Conservation (phyloP, 108 stramenopile species). For the Fistulifera solaris region DNA sequence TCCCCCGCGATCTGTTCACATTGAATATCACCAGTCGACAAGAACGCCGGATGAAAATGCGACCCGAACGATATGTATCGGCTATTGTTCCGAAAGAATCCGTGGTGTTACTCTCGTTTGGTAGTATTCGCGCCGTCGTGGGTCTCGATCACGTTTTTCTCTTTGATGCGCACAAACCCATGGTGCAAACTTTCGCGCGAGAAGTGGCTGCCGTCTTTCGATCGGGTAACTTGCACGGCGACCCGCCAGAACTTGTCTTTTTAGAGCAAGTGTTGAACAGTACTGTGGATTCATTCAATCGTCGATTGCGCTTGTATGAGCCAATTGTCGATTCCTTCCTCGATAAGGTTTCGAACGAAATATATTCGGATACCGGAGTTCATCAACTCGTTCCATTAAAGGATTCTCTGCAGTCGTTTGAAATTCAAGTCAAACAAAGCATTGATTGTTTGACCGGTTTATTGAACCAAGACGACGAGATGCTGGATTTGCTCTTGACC, state of each 20-base stretch:
- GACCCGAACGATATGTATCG: constrained; percentile 30
- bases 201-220: constrained; percentile 24
- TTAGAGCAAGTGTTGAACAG: constrained; percentile 70
- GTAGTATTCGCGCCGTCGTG: constrained; percentile 67
- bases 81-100: constrained; percentile 67
- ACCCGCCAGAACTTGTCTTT: constrained; percentile 64
- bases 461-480: constrained; percentile 73
- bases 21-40: constrained; percentile 45
- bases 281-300: constrained; percentile 61
- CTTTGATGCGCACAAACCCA: constrained; percentile 67
- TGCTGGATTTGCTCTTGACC: constrained; percentile 69
- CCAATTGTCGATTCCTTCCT: constrained; percentile 76
- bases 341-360: constrained; percentile 50
- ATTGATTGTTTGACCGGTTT: constrained; percentile 59
- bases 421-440: constrained; percentile 64
- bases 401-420: constrained; percentile 72
- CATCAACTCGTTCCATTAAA: constrained; percentile 76
- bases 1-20: constrained; percentile 73
- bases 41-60: constrained; percentile 17
- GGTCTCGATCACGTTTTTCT: constrained; percentile 41
- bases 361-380: constrained; percentile 56
- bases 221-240: constrained; percentile 9
- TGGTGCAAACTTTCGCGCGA: constrained; percentile 32
- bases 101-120: constrained; percentile 62
- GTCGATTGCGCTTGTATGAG: constrained; percentile 71